Conservation (phyloP, 768 basidiomycete species). For the Leccinum barrowsii region DNA sequence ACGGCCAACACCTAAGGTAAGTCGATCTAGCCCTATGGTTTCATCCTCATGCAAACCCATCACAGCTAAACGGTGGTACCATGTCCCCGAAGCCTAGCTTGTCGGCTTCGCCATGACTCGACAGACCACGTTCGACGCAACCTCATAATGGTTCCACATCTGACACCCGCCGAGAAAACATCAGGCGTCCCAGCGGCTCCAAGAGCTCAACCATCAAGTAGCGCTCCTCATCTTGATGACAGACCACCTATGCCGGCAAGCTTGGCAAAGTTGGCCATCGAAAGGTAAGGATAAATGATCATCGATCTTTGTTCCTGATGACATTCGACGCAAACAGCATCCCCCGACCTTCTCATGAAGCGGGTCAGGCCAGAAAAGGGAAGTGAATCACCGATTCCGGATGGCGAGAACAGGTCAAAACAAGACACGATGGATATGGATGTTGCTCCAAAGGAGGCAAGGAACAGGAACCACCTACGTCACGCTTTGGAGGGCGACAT, state of each 20-base stretch:
- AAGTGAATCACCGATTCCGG: constrained; percentile 34
- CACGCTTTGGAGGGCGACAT: constrained; percentile 25
- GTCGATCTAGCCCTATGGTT: neutral
- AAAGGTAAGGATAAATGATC: constrained; percentile 45
- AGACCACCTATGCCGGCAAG: constrained; percentile 30
- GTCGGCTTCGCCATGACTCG: constrained; percentile 30
- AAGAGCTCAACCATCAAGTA: constrained; percentile 48
- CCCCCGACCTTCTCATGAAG: constrained; percentile 73
- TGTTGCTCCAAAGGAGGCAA: constrained; percentile 24
- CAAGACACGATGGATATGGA: constrained; percentile 39
- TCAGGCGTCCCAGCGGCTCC: constrained; percentile 43
- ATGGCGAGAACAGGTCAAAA: constrained; percentile 27
- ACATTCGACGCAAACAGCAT: constrained; percentile 42
- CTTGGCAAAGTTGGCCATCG: constrained; percentile 58
- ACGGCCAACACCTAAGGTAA: constrained; percentile 34
- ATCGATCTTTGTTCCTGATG: constrained; percentile 1
- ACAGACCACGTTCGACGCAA: constrained; percentile 29
- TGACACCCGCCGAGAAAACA: constrained; percentile 38
- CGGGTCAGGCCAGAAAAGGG: constrained; percentile 42
- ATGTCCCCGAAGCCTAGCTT: constrained; percentile 26
- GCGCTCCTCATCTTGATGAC: constrained; percentile 26
- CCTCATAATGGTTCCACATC: constrained; percentile 39
- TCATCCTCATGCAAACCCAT: neutral
- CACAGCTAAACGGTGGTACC: constrained; percentile 27
- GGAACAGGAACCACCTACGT: constrained; percentile 15